Base-by-base conservation (phyloP, 805 yeast genomes). In the Metschnikowia borealis region DNA sequence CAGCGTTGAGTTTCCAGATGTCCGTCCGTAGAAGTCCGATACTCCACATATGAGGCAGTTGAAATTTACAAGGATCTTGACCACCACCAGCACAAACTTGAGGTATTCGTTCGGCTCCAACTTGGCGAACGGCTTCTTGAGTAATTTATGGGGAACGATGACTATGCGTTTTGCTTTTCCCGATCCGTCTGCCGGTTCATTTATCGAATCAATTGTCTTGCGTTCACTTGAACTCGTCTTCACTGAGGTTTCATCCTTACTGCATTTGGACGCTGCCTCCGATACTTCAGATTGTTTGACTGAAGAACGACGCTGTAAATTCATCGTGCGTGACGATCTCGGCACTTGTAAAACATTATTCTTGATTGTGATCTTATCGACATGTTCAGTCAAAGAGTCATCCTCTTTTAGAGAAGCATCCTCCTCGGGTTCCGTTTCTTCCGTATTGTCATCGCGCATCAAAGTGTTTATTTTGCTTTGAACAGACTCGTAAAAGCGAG, bases 71-170 rank as follows among this genome's bases (percentile, higher is more conserved):
- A 73, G 44, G 5, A 73, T 63, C 51, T 73, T 71, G 5, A 69
- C 77, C 5, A 73, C 59, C 0, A 71, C 54, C 54, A 67, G 62
- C 6, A 73, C 59, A 48, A 73, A 71, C 50, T 59, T 62, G 43
- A 71, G 57, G 49, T 68, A 71, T 52, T 73, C 78, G 47, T 64
- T 64, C 15, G 69, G 61, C 23, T 69, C 58, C 31, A 73, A 59
- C 48, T 68, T 68, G 33, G 67, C 60, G 52, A 73, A 69, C 11
- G 77, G 77, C 46, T 71, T 70, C 51, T 63, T 67, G 40, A 73
- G 61, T n/a, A 73, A 70, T 51, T 66, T 66, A 51, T 73, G 77
- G 1, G 78, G 77, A 6, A 73, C 66, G 7, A 73, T 64, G 8
- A 71, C 65, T 23, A 69, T 55, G 17, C 45, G 45, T 31, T 42